Conservation (phyloP, 1,284 basidiomycete species). For the Malassezia caprae region DNA sequence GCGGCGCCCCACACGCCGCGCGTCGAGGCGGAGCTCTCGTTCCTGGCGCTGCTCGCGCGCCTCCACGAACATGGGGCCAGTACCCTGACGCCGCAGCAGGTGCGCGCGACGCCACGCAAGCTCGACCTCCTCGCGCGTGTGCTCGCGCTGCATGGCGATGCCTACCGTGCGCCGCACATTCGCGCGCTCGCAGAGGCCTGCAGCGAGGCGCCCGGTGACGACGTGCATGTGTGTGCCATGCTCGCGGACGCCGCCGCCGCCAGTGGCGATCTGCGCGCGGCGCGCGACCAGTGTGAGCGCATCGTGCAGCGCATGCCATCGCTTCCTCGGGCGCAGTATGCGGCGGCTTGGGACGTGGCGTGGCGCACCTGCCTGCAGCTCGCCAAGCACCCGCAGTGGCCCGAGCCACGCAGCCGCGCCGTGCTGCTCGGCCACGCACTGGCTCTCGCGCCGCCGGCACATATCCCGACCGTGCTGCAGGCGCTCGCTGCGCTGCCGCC, state of each 20-base stretch:
- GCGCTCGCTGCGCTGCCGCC: not conserved
- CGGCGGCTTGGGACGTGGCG: conserved; percentile 7
- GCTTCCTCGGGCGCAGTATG: not conserved
- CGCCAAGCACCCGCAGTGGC: conserved; percentile 10
- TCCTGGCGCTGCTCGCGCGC: conserved; percentile 1
- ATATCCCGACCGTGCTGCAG: conserved; percentile 8
- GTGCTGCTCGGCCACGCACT: conserved; percentile 10
- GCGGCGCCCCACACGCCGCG: conserved; percentile 3
- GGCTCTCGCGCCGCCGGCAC: conserved; percentile 9
- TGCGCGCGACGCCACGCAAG: conserved; percentile 2
- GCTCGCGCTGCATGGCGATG: conserved; percentile 2
- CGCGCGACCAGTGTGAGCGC: conserved; percentile 7
- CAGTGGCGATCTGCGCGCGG: conserved; percentile 2
- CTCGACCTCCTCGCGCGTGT: conserved; percentile 12
- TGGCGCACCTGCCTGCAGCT: conserved; percentile 19
- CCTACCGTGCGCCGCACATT: conserved; percentile 13
- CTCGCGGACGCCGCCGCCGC: conserved; percentile 12
- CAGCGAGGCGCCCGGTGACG: not conserved
- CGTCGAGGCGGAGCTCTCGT: not conserved
- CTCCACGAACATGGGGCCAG: conserved; percentile 1
- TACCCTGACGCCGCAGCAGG: conserved; percentile 8
- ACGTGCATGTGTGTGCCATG: conserved; percentile 14
- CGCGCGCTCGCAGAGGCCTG: not conserved
- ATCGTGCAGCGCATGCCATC: not conserved
- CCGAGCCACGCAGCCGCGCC: conserved; percentile 1